Evolutionary conservation across 192 early-diverging fungal species (phyloP).

Genomic region (Backusella morwellensis): DNA sequence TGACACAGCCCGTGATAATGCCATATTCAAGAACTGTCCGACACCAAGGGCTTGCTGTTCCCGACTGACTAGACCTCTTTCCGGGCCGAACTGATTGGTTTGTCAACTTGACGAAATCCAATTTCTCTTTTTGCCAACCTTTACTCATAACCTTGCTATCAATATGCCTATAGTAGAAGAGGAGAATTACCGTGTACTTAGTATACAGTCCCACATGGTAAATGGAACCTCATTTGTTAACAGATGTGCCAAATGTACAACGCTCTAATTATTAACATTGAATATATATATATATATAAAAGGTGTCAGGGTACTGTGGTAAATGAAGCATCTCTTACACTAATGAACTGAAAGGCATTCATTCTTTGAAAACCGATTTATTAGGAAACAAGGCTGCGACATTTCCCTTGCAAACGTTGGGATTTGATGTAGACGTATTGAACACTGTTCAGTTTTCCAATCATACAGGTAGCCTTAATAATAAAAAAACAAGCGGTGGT

Average conservation of each 20-base stretch:
- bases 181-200: conserved; percentile 36
- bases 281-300: neutral
- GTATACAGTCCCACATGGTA: conserved; percentile 54
- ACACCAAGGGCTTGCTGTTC: no score
- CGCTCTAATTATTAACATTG: neutral
- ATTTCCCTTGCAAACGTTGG: conserved; percentile 88
- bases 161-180: conserved; percentile 10
- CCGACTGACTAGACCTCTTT: no score
- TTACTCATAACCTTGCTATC: neutral
- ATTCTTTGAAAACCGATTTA: conserved; percentile 49
- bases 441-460: conserved; percentile 96
- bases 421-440: conserved; percentile 89
- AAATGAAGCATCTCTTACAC: conserved; percentile 8
- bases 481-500: no score
- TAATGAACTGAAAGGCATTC: neutral
- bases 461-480: conserved; percentile 63
- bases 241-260: neutral
- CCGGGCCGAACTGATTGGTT: no score
- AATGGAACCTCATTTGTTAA: neutral
- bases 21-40: no score
- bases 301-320: conserved; percentile 52
- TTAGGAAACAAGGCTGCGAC: conserved; percentile 88
- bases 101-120: no score
- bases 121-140: no score
- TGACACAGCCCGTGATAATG: no score